A percentile compares a stretch with the other conserved stretches of the same genome.
These are phyloP conservation scores for Tulasnella sp. DNA, from an alignment of 768 basidiomycete species.

Conservation along the genomic window DNA sequence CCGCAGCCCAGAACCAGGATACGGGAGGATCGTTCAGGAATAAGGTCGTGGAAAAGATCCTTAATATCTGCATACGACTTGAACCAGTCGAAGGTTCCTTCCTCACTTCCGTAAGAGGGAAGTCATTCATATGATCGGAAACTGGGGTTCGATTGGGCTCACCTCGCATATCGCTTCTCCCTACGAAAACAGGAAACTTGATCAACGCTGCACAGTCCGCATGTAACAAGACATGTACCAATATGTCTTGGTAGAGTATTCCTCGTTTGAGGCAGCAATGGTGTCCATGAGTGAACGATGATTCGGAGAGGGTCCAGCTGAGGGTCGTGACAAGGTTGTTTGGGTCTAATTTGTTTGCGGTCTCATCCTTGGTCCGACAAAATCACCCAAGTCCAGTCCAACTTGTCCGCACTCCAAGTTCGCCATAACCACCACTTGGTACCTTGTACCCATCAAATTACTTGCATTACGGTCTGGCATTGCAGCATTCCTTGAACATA, in stretches of 20 bases:
- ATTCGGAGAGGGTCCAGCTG: neutral
- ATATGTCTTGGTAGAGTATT: slow-evolving; percentile 12
- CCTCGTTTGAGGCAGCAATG: slow-evolving; percentile 4
- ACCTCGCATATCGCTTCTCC: slow-evolving; percentile 69
- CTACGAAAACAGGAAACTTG: slow-evolving; percentile 36
- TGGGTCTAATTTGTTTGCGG: neutral
- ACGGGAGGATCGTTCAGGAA: slow-evolving; percentile 56
- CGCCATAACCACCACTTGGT: neutral
- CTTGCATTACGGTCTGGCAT: neutral
- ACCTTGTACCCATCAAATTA: neutral
- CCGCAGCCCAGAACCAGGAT: slow-evolving; percentile 77
- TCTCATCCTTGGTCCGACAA: no score
- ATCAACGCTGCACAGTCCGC: neutral
- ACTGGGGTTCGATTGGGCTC: slow-evolving; percentile 31
- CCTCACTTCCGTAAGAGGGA: slow-evolving; percentile 43
- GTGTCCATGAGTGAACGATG: neutral
- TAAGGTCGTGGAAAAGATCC: slow-evolving; percentile 52
- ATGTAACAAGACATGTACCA: neutral
- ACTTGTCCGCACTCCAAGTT: neutral
- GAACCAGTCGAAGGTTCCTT: slow-evolving; percentile 80
- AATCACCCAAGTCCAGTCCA: neutral
- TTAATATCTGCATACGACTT: slow-evolving; percentile 75
- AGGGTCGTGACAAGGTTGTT: slow-evolving; percentile 5
- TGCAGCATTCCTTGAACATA: neutral
- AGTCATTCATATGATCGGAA: neutral